Evolutionary conservation across 352 stramenopile genomes (phyloP), one percentile per base, ranked within the genome.

Genomic region (Halophytophthora batemanensis): DNA sequence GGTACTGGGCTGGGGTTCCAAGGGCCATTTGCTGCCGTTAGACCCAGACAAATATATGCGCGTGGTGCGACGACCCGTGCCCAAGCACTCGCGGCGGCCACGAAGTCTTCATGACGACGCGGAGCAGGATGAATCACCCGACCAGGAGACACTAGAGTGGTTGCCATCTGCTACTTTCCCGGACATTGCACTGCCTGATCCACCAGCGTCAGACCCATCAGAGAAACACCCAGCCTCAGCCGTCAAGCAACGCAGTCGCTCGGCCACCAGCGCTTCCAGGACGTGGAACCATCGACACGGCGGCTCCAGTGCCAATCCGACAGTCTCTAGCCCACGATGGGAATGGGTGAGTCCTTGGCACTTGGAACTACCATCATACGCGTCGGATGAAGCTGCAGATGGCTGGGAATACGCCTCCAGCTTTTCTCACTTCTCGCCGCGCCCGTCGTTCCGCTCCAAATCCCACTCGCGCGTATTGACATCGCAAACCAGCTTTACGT

Each of bases 261-360:
- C 63, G 5, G 63, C 59, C 11, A 53, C 53, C 0, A 67, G 41
- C 40, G 45, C 14, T 1, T 54, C 37, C 0, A 47, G 35, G 25
- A 31, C 25, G 25, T 8, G 25, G 4, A 31, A 8, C 25, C 25
- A 31, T 31, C 25, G 25, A 31, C 25, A 31, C 25, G 25, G 25
- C 4, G 25, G 25, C 25, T 8, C 25, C 25, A 8, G 25, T 10
- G 8, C 4, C 25, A 31, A 31, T 4, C 4, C 25, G 25, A 10
- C 25, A 8, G 25, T 4, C 25, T 31, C 25, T 8, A 31, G 4
- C 25, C 4, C 25, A 31, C 54, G 67, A 6, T 87, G 80, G 80
- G 76, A 87, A 35, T 90, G 80, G 80, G 69, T 74, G 21, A 86
- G 73, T 74, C 80, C 80, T 10, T 90, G 80, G 80, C 74, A 87